Evolutionary conservation across 306 rosid species (phyloP).

Genomic region (Castanea crenata): DNA sequence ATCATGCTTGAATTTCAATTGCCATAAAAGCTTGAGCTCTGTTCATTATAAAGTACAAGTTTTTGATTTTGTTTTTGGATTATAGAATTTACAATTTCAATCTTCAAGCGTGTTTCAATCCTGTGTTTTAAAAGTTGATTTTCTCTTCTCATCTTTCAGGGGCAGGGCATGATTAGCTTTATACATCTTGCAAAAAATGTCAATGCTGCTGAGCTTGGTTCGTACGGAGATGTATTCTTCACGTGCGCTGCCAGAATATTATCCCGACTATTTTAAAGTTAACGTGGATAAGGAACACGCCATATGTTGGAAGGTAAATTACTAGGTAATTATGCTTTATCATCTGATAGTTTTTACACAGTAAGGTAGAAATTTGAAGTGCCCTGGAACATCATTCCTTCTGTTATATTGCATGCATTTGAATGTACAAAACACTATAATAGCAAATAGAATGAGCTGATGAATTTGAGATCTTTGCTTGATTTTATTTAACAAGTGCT

Average conservation of each 20-base stretch:
- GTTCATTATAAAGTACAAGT: too few relatives aligned
- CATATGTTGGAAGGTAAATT: slow-evolving; percentile 62
- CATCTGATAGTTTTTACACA: background rate
- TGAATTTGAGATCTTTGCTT: background rate
- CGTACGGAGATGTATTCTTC: slow-evolving; percentile 78
- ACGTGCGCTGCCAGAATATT: slow-evolving; percentile 77
- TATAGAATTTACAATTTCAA: too few relatives aligned
- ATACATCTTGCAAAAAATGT: slow-evolving; percentile 65
- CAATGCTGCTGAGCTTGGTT: slow-evolving; percentile 54
- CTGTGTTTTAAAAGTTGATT: too few relatives aligned
- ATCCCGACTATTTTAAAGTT: slow-evolving; percentile 43
- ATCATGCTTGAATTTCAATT: too few relatives aligned
- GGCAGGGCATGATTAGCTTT: slow-evolving; percentile 78
- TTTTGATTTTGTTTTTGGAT: too few relatives aligned
- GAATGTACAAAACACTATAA: background rate
- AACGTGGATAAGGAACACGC: slow-evolving; percentile 88
- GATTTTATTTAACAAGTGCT: too few relatives aligned
- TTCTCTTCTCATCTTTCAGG: slow-evolving; percentile 40
- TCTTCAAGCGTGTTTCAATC: too few relatives aligned
- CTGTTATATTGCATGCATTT: background rate
- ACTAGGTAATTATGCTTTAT: slow-evolving; percentile 3
- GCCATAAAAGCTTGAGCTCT: too few relatives aligned
- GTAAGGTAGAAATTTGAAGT: slow-evolving; percentile 7
- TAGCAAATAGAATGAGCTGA: too few relatives aligned
- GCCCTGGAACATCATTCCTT: slow-evolving; percentile 2